phyloP scores from a whole-genome alignment of 2,329 filamentous ascomycete species.

The Venturia aucupariae region DNA sequence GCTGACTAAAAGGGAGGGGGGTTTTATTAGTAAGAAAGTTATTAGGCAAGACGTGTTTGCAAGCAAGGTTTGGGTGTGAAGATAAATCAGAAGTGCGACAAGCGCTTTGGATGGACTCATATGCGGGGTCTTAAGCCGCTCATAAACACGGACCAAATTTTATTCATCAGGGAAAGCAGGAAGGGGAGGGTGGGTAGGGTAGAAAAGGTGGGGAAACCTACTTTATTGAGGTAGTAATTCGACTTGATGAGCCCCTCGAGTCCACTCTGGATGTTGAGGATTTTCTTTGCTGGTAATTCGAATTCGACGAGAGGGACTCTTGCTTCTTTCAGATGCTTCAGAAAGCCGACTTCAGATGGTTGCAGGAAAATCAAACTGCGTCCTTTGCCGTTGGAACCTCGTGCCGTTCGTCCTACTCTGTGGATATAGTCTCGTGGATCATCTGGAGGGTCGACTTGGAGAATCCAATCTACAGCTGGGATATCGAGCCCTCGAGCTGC shows the following conservation, averaged over 20 bases:
- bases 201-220: slow-evolving; percentile 21
- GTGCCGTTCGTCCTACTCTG: slow-evolving; percentile 87
- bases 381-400: slow-evolving; percentile 74
- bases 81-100: slow-evolving; percentile 68
- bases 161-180: background rate
- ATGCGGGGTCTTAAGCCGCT: slow-evolving; percentile 84
- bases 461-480: slow-evolving; percentile 89
- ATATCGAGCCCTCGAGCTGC: slow-evolving; percentile 93
- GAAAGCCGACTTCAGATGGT: slow-evolving; percentile 84
- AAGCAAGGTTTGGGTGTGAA: no score
- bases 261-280: slow-evolving; percentile 64
- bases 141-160: slow-evolving; percentile 91
- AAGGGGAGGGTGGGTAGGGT: background rate
- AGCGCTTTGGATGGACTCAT: slow-evolving; percentile 71
- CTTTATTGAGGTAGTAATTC: slow-evolving; percentile 95
- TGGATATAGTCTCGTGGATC: slow-evolving; percentile 74
- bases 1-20: slow-evolving; percentile 38
- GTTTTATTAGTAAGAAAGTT: no score
- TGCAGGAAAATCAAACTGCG: slow-evolving; percentile 88
- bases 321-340: slow-evolving; percentile 82
- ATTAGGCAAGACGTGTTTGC: no score
- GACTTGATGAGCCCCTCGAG: slow-evolving; percentile 88
- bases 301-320: slow-evolving; percentile 93
- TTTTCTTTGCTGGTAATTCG: slow-evolving; percentile 86
- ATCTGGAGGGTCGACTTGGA: slow-evolving; percentile 92